These are phyloP conservation scores for Nakazawaea wickerhamii DNA, from an alignment of 805 yeast species.

Conservation along the genomic window DNA sequence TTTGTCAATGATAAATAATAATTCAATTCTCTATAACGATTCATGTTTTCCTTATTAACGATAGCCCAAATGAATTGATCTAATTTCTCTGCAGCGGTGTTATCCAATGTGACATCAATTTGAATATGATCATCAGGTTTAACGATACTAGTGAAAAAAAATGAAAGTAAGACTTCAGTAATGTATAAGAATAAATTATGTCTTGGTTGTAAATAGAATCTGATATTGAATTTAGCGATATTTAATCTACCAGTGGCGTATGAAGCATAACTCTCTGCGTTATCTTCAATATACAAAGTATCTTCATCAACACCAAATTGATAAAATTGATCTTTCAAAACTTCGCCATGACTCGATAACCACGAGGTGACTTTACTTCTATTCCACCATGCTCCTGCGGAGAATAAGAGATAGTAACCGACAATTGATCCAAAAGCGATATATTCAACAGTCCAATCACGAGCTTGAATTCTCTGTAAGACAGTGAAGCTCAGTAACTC, in stretches of 20 bases:
- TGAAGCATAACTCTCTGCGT: conserved; percentile 52
- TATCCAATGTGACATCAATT: conserved; percentile 52
- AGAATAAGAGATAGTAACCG: conserved; percentile 44
- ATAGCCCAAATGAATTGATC: conserved; percentile 78
- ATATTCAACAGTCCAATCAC: conserved; percentile 77
- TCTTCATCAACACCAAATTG: conserved; percentile 61
- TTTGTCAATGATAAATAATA: conserved; percentile 83
- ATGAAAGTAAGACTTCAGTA: conserved; percentile 56
- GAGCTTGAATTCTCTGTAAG: conserved; percentile 47
- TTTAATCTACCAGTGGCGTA: conserved; percentile 89
- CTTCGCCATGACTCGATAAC: conserved; percentile 44
- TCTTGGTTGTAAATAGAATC: conserved; percentile 67
- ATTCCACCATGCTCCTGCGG: conserved; percentile 58
- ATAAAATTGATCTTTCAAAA: conserved; percentile 62
- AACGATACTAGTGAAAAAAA: conserved; percentile 50
- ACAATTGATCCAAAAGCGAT: conserved; percentile 47
- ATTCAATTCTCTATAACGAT: conserved; percentile 63
- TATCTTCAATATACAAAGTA: conserved; percentile 52
- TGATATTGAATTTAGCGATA: conserved; percentile 56
- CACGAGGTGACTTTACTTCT: conserved; percentile 46
- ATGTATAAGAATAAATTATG: conserved; percentile 68
- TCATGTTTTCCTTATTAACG: conserved; percentile 82
- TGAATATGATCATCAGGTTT: conserved; percentile 56
- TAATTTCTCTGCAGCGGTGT: conserved; percentile 34
- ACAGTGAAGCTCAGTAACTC: conserved; percentile 57